Evolutionary conservation across 192 early-diverging fungal species (phyloP).

Genomic region (Umbelopsis vinacea): DNA sequence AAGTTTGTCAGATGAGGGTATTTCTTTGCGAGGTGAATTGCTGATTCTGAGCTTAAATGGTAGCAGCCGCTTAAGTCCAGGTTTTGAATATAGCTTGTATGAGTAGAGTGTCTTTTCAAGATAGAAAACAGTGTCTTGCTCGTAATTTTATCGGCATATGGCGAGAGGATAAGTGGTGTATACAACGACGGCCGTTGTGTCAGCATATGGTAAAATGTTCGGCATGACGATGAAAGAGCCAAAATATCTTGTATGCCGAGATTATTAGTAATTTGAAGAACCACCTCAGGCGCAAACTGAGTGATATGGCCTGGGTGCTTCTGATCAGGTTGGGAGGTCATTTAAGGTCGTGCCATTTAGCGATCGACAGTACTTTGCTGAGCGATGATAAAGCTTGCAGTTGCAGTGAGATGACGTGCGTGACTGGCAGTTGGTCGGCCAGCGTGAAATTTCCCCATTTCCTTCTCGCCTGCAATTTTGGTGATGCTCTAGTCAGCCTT

Average conservation of each 20-base stretch:
- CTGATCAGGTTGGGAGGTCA: neutral
- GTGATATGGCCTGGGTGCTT: neutral
- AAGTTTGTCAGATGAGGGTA: constrained; percentile 2
- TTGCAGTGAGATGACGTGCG: neutral
- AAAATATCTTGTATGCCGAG: constrained; percentile 30
- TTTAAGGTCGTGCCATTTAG: neutral
- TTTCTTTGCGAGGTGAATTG: neutral
- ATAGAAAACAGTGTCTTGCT: constrained; percentile 22
- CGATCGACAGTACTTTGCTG: neutral
- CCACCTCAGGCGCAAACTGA: constrained; percentile 27
- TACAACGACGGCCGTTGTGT: constrained; percentile 20
- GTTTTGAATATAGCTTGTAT: neutral
- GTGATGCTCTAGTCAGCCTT: no score
- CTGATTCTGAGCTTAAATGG: constrained; percentile 14
- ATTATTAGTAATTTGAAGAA: constrained; percentile 25
- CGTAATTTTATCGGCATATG: constrained; percentile 16
- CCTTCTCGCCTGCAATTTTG: no score
- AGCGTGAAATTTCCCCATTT: neutral
- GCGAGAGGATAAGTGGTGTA: constrained; percentile 33
- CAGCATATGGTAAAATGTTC: constrained; percentile 25
- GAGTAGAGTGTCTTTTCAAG: constrained; percentile 15
- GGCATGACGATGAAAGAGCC: constrained; percentile 16
- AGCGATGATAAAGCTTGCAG: no score
- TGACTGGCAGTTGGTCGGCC: neutral
- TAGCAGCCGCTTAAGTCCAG: constrained; percentile 27